Conservation (phyloP, 768 basidiomycete genomes). For the Chlorophyllum brunneum region DNA sequence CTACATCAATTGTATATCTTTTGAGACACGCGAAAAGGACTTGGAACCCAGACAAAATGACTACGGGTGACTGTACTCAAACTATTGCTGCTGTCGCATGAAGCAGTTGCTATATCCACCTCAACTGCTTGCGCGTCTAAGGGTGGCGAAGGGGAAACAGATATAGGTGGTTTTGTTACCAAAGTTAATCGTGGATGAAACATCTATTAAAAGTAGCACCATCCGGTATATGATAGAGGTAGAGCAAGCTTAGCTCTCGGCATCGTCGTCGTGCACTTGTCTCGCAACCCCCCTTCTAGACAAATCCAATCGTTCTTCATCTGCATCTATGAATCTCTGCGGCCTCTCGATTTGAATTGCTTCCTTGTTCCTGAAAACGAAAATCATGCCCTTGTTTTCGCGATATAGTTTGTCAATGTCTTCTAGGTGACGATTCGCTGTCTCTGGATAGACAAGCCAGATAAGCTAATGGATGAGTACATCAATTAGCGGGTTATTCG, state of each 20-base stretch:
- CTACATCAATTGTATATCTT: conserved; percentile 63
- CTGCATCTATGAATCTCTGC: conserved; percentile 37
- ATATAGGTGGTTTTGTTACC: too few relatives aligned
- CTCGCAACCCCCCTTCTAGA: conserved; percentile 5
- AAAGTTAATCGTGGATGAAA: background rate
- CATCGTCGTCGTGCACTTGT: background rate
- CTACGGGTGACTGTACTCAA: background rate
- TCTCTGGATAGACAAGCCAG: conserved; percentile 47
- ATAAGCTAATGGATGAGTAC: conserved; percentile 28
- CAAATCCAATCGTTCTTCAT: conserved; percentile 22
- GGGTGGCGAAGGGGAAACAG: too few relatives aligned
- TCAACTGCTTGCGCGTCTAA: background rate
- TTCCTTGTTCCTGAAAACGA: conserved; percentile 39
- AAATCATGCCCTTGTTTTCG: conserved; percentile 37
- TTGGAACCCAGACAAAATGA: conserved; percentile 17
- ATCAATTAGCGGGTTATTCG: background rate
- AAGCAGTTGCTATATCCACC: background rate
- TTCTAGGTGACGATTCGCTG: conserved; percentile 45
- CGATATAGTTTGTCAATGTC: conserved; percentile 47
- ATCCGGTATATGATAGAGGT: background rate
- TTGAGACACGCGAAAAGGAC: conserved; percentile 59
- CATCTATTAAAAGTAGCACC: background rate
- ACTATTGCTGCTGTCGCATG: background rate
- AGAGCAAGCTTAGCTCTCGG: background rate
- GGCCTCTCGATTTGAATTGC: conserved; percentile 40